These are phyloP conservation scores for Thalassiosira exigua DNA, from an alignment of 352 stramenopile species.

Conservation along the genomic window DNA sequence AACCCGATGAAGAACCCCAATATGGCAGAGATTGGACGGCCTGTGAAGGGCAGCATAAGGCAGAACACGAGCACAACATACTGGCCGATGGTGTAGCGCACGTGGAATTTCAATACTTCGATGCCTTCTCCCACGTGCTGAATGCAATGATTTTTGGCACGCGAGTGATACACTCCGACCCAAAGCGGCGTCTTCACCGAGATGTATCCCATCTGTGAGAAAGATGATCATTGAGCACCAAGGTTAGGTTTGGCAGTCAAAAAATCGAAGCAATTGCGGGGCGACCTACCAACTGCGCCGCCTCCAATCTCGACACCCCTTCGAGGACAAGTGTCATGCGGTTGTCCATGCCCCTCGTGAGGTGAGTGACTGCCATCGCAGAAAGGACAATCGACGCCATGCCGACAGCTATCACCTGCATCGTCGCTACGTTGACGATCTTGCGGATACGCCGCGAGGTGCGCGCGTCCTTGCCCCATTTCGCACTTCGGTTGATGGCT, in stretches of 20 bases:
- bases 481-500: background rate
- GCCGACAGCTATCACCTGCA: slow-evolving; percentile 1
- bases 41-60: slow-evolving; percentile 9
- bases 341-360: slow-evolving; percentile 6
- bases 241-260: no score
- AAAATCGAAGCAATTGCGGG: no score
- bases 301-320: slow-evolving; percentile 5
- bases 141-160: background rate
- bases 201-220: slow-evolving; percentile 10
- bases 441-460: background rate
- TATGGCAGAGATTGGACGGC: slow-evolving; percentile 1
- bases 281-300: background rate
- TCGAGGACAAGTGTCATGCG: slow-evolving; percentile 11
- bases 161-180: slow-evolving; percentile 16
- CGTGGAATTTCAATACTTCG: slow-evolving; percentile 1
- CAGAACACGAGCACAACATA: slow-evolving; percentile 18
- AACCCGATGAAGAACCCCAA: slow-evolving; percentile 8
- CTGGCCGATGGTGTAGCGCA: slow-evolving; percentile 13
- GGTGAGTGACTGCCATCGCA: background rate
- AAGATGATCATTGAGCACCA: no score
- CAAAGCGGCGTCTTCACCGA: background rate
- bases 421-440: slow-evolving; percentile 1
- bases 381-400: background rate
- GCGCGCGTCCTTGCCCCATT: background rate
- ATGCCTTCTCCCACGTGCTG: background rate